Percentiles rank a stretch among this genome's conserved stretches.
These are phyloP conservation scores for Colletotrichum scovillei DNA, from an alignment of 2,329 filamentous ascomycete species.

Conservation along the genomic window DNA sequence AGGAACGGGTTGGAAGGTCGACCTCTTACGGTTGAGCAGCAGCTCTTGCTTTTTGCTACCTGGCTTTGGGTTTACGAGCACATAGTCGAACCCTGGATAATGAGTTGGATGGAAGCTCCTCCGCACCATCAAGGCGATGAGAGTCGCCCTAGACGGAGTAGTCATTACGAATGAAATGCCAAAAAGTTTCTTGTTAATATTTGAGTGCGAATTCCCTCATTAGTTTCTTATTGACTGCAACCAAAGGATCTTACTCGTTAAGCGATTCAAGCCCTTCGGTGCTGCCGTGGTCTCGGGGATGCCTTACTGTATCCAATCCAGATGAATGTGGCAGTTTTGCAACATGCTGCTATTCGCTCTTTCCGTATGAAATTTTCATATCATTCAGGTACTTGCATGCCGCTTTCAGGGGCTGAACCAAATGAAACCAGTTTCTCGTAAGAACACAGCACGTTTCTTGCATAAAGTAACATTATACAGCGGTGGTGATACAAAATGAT, in stretches of 20 bases:
- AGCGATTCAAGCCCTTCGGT: too few species aligned
- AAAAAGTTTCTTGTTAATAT: not conserved
- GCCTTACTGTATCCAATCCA: too few species aligned
- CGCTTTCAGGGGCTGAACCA: too few species aligned
- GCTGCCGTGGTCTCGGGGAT: too few species aligned
- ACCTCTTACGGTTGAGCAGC: not conserved
- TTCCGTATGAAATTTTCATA: too few species aligned
- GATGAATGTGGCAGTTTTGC: too few species aligned
- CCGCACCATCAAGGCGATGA: not conserved
- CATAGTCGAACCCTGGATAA: not conserved
- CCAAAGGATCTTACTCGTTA: not conserved
- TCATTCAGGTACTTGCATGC: too few species aligned
- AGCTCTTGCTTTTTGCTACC: not conserved
- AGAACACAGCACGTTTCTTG: too few species aligned
- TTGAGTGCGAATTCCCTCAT: not conserved
- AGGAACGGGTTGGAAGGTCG: not conserved
- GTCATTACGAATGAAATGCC: not conserved
- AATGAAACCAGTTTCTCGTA: too few species aligned
- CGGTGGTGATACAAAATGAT: not conserved
- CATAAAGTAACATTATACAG: constrained; percentile 12
- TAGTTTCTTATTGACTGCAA: not conserved
- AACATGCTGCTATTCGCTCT: too few species aligned
- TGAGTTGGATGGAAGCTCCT: not conserved
- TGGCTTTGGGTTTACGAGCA: not conserved
- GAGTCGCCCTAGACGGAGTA: not conserved